Base-by-base conservation (phyloP, 345 rosid genomes). In the Eucalyptus caleyi region DNA sequence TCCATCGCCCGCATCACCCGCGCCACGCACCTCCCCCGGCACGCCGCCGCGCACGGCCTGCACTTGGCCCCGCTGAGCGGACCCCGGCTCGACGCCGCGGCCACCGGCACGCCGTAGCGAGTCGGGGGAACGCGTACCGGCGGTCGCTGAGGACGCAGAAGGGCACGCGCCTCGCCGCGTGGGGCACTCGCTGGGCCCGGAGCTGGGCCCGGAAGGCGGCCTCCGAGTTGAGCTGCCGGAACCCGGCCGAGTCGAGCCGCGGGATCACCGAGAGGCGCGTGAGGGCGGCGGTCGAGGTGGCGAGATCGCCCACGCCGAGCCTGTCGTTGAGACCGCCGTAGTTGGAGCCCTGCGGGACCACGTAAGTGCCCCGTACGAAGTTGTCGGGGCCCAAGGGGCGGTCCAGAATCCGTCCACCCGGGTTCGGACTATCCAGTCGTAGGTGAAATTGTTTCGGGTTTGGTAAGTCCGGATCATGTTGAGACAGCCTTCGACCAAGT, bases 11-110 rank as follows among this genome's bases (percentile, higher is more conserved):
- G 32, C 99, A 98, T 98, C 9, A 90, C 90, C 8, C 83, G 88
- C 26, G 54, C 96, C 87, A 94, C 97, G 89, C 99, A 97, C 27
- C 89, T 60, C 5, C 96, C 96, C 86, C 69, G 69, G 62, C 99
- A 97, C 4, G 90, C 93, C 6, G 95, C 91, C 87, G 77, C 92
- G 88, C 98, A 98, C 8, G 99, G 99, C 92, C 99, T 92, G 91
- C 99, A 98, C 86, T 98, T 97, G 42, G 98, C 97, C 40, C 99
- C 99, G n/a, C 97, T 98, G 83, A 98, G 89, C n/a, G 98, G 99
- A 6, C 98, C 98, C 1, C 62, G 92, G 83, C 99, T 98, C 34
- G 97, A 95, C 87, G 94, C 21, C 1, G 98, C 93, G 6, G 96
- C 96, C 86, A 98, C 99, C 2, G 99, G 99, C n/a, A 97, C 99